These are phyloP conservation scores for Zangia roseola DNA, from an alignment of 768 basidiomycete genomes.

Conservation along the genomic window DNA sequence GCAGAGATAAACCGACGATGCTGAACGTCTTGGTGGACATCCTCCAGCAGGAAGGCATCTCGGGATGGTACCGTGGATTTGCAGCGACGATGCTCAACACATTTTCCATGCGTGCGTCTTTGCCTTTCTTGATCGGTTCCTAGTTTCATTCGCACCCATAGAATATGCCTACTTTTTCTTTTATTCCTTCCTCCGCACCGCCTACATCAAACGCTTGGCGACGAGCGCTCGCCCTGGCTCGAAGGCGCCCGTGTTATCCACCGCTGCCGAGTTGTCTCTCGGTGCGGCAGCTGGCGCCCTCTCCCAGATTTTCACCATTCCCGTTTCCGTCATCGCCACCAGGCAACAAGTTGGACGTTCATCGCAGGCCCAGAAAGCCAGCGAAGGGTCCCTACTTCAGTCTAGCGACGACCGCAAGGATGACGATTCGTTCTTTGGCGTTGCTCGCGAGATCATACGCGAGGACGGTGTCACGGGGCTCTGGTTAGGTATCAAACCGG, in stretches of 20 bases:
- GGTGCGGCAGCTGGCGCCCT: slow-evolving; percentile 92
- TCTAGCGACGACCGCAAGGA: slow-evolving; percentile 10
- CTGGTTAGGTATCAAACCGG: slow-evolving; percentile 92
- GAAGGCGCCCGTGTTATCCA: slow-evolving; percentile 63
- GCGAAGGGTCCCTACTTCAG: not conserved
- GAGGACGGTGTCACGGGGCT: slow-evolving; percentile 87
- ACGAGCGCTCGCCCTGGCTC: slow-evolving; percentile 58
- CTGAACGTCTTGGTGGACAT: slow-evolving; percentile 65
- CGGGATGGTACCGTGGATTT: slow-evolving; percentile 88
- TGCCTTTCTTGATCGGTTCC: not conserved
- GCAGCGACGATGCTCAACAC: slow-evolving; percentile 97
- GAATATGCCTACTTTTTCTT: slow-evolving; percentile 99
- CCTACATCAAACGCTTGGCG: slow-evolving; percentile 73
- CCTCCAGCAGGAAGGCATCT: slow-evolving; percentile 75
- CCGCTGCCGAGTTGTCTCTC: slow-evolving; percentile 77
- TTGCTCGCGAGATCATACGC: slow-evolving; percentile 82
- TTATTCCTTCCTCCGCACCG: slow-evolving; percentile 85
- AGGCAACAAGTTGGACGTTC: slow-evolving; percentile 85
- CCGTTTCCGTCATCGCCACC: slow-evolving; percentile 96
- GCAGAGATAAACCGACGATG: slow-evolving; percentile 53
- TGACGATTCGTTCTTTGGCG: slow-evolving; percentile 75
- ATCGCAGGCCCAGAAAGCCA: not conserved
- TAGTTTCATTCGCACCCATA: slow-evolving; percentile 29
- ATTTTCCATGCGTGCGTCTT: slow-evolving; percentile 82
- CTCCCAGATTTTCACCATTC: slow-evolving; percentile 97